Evolutionary conservation across 2,329 filamentous ascomycete species (phyloP).

Genomic region (Trematosphaeria pertusa): DNA sequence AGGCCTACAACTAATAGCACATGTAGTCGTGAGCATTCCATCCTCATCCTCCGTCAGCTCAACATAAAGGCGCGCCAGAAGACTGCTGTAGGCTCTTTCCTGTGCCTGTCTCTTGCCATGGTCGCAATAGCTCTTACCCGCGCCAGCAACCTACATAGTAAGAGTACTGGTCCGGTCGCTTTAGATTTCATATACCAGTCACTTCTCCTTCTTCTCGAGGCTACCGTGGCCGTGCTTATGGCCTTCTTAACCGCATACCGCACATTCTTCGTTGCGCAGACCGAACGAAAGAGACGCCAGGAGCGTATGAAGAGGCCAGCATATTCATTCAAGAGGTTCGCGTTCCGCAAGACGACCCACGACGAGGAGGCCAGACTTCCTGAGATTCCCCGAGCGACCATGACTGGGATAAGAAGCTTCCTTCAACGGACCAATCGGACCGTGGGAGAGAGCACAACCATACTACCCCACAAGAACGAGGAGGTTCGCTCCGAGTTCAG

Average conservation of each 20-base stretch:
- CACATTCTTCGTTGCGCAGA: slow-evolving; percentile 12
- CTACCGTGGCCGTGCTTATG: slow-evolving; percentile 17
- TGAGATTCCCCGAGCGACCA: background rate
- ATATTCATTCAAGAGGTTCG: background rate
- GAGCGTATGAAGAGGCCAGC: background rate
- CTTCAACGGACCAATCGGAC: slow-evolving; percentile 2
- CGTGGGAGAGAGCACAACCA: background rate
- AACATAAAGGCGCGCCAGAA: background rate
- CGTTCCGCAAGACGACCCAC: background rate
- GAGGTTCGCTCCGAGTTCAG: background rate
- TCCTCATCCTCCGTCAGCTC: slow-evolving; percentile 7
- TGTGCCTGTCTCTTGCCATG: slow-evolving; percentile 4
- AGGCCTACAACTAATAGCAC: background rate
- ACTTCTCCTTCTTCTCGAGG: slow-evolving; percentile 24
- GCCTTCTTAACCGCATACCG: slow-evolving; percentile 25
- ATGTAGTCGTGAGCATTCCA: slow-evolving; percentile 17
- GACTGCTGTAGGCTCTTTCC: background rate
- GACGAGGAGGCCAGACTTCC: background rate
- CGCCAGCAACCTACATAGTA: background rate
- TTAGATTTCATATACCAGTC: slow-evolving; percentile 11
- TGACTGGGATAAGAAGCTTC: slow-evolving; percentile 1
- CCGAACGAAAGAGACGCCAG: background rate
- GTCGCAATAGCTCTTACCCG: background rate
- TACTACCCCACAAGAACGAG: background rate
- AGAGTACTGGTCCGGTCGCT: no score